Evolutionary conservation across 495 filamentous ascomycete genomes (phyloP), one percentile per base, ranked within the genome.

Genomic region (Aspergillus affinis): DNA sequence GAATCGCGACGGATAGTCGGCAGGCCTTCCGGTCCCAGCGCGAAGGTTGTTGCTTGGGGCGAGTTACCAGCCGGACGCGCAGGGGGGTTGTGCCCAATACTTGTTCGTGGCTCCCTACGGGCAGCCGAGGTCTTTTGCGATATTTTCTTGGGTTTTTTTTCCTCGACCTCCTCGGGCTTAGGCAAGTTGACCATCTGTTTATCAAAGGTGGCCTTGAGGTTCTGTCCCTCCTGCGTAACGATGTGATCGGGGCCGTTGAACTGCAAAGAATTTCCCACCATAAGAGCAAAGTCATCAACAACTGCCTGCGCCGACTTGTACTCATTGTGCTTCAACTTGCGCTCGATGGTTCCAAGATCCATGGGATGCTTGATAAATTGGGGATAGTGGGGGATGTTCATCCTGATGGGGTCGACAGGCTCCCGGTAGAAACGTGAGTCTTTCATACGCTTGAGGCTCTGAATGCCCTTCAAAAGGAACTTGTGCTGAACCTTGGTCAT

Each of bases 1-100:
- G 89, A 92, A 67, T 96, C 92, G 18, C 94, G 90, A 55, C 94
- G 91, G 60, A 96, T 96, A n/a, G 90, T 78, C 12, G 94, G 94
- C n/a, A 92, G 78, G 3, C 92, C 92, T 57, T 92, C 87, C 0
- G 91, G 88, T 0, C 87, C 86, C 20, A 97, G 79, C 8, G 93
- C 91, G 73, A 93, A 98, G 0, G 90, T 88, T 21, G 85, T 78
- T 67, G 70, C 69, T 72, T 81, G 66, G 2, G 86, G 79, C 47
- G 81, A 82, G n/a, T 69, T 64, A n/a, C 77, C 74, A 29, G 76
- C 75, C 29, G 68, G 58, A 8, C 67, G 65, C 7, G 68, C 58
- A 51, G 74, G 9, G 13, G 36, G 12, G 4, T 4, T 64, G 32
- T 70, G 73, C 48, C 74, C 72, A 17, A 67, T 55, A 17, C 77